Evolutionary conservation across 2,329 filamentous ascomycete species (phyloP), one percentile per base, ranked within the genome.

Genomic region (Fusarium caatingaense): DNA sequence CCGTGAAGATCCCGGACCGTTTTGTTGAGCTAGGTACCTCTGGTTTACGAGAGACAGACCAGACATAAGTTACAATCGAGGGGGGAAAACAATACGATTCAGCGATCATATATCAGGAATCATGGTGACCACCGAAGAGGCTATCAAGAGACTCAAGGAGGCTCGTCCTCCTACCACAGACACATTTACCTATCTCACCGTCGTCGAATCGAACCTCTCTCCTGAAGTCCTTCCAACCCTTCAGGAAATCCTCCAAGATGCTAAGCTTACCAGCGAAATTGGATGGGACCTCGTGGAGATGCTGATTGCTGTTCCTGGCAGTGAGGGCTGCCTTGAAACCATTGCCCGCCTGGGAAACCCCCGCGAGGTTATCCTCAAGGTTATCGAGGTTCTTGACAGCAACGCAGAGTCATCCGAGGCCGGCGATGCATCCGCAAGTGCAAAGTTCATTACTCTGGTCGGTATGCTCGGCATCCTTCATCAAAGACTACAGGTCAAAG

Each of bases 251-350:
- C 83, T 93, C 20, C 88, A 92, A 77, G 89, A 93, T 83, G 83
- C 85, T 12, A 84, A 87, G 61, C 83, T 94, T 60, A 93, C 92
- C 5, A 87, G 87, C 64, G 91, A 93, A 60, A 94, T 95, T 73
- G 93, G 93, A 51, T 96, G 93, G 93, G 93, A 96, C 77, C 82
- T 95, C 54, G 90, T 96, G 23, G 90, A 92, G 76, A 88, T 93
- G 75, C 86, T 96, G 7, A 84, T 94, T 25, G 85, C 88, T 37
- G 81, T 93, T 8, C 85, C 91, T 2, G 88, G 86, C 15, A 91
- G 90, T n/a, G 89, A 92, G 71, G 80, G 85, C 48, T 94, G 92
- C 76, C 83, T 95, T 18, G 87, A 91, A 76, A 92, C 90, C 30
- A 89, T 95, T 55, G 92, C 92, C 32, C 87, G 90, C 25, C 84